Evolutionary conservation across 176 grass and related monocot species (phyloP).

Genomic region (Coix lacrymajobi): DNA sequence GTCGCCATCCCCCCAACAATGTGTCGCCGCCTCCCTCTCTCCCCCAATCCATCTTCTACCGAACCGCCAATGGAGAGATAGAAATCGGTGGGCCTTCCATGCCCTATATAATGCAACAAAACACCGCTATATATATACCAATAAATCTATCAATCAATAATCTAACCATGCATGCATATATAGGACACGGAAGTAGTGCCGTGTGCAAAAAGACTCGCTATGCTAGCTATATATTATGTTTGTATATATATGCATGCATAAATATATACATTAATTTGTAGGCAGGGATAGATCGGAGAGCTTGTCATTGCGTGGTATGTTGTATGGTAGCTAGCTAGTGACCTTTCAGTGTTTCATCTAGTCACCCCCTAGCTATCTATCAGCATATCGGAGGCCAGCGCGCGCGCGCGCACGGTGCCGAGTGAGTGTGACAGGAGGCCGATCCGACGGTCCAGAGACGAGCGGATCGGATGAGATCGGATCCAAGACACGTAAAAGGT

Average conservation of each 20-base stretch:
- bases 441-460: background rate
- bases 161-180: background rate
- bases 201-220: background rate
- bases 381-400: background rate
- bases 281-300: background rate
- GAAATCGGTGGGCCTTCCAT: no score
- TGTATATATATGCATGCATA: background rate
- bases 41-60: no score
- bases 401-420: background rate
- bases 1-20: no score
- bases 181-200: background rate
- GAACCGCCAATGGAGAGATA: no score
- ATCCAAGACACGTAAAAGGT: background rate
- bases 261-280: background rate
- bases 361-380: background rate
- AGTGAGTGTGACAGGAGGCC: background rate
- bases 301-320: background rate
- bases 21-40: no score
- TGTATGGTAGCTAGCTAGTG: background rate
- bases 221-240: background rate
- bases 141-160: no score
- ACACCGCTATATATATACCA: no score
- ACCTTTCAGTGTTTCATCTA: conserved; percentile 28
- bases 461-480: background rate
- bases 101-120: no score